Evolutionary conservation across 169 alveolate genomes (phyloP).

Genomic region (Plasmodium inui): DNA sequence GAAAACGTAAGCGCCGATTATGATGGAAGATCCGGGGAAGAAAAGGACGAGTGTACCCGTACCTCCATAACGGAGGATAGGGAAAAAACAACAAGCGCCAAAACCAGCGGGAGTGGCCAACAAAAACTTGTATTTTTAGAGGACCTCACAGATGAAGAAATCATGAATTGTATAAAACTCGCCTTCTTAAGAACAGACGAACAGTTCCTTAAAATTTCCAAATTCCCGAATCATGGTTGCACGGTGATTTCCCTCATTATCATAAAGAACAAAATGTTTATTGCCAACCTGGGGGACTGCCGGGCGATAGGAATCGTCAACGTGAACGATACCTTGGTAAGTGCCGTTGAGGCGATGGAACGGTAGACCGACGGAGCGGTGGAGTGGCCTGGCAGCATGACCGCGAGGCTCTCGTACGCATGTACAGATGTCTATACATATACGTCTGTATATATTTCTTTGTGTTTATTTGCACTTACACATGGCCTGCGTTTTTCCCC

Average conservation of each 20-base stretch:
- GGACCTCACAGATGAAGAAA: constrained; percentile 64
- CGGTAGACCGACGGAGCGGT: background rate
- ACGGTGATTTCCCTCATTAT: constrained; percentile 45
- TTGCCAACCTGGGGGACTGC: constrained; percentile 71
- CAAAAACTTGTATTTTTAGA: constrained; percentile 38
- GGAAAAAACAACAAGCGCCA: background rate
- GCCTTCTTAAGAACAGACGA: constrained; percentile 70
- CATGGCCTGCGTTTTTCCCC: background rate
- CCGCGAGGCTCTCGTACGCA: background rate
- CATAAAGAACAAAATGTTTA: constrained; percentile 60
- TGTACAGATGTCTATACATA: background rate
- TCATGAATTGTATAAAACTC: constrained; percentile 42
- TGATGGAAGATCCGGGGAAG: background rate
- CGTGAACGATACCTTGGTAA: constrained; percentile 35
- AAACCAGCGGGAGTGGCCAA: background rate
- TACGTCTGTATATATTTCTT: background rate
- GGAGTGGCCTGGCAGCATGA: background rate
- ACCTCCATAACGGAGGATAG: background rate
- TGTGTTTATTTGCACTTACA: background rate
- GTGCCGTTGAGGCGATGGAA: background rate
- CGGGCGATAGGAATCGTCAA: constrained; percentile 74
- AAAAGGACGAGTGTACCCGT: background rate
- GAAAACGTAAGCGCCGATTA: background rate
- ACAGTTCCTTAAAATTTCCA: constrained; percentile 48
- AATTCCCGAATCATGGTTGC: constrained; percentile 71